These are phyloP conservation scores for Serendipita indica DNA, from an alignment of 768 basidiomycete species.

Conservation along the genomic window DNA sequence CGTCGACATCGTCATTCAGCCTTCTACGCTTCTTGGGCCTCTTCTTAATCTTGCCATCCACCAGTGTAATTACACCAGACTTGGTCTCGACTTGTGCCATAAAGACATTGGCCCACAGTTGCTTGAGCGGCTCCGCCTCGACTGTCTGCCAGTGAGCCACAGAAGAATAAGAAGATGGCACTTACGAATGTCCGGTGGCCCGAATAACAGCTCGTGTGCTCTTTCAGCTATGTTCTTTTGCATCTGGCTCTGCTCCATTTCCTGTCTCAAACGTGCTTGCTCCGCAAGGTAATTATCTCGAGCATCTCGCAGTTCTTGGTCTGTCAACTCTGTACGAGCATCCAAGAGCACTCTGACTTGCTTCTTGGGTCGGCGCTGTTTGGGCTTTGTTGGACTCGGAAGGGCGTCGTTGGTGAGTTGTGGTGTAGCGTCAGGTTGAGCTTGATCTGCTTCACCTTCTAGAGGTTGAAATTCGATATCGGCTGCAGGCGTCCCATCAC, in stretches of 20 bases:
- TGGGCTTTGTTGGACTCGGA: conserved; percentile 11
- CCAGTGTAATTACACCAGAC: conserved; percentile 25
- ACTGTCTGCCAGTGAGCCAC: conserved; percentile 28
- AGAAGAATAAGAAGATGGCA: not conserved
- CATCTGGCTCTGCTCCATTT: conserved; percentile 34
- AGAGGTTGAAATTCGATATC: not conserved
- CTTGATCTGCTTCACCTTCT: not conserved
- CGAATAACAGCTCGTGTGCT: conserved; percentile 52
- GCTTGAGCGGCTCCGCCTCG: conserved; percentile 44
- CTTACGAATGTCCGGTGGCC: conserved; percentile 50
- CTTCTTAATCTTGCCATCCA: not conserved
- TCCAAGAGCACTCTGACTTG: conserved; percentile 46
- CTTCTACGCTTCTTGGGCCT: not conserved
- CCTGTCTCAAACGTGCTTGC: conserved; percentile 40
- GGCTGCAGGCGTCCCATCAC: not conserved
- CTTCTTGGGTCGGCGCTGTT: conserved; percentile 24
- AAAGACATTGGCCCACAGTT: conserved; percentile 64
- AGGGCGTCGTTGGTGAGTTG: conserved; percentile 41
- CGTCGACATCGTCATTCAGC: not conserved
- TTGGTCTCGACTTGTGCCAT: conserved; percentile 54
- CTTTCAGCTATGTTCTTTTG: conserved; percentile 41
- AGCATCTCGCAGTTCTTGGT: conserved; percentile 66
- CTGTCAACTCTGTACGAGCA: conserved; percentile 61
- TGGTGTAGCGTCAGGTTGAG: conserved; percentile 20
- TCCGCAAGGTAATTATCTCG: conserved; percentile 51